Evolutionary conservation across 805 yeast genomes (phyloP), one percentile per base, ranked within the genome.

Genomic region (Barnettozyma sucrosica): DNA sequence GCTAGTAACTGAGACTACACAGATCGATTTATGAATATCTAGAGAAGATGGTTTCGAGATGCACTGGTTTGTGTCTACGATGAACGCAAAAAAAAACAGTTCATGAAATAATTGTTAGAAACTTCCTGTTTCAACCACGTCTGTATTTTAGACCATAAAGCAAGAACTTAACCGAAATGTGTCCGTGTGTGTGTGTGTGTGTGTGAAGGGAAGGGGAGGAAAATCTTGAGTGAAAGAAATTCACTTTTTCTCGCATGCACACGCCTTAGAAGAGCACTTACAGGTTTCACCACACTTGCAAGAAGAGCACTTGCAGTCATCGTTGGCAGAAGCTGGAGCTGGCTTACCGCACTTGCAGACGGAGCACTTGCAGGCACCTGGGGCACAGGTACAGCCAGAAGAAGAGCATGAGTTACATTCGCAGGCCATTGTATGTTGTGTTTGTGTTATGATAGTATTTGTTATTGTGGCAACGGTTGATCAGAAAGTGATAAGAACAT

Each of bases 371-470:
- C 50, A 47, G 21, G 43, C 21, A 18, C 38, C 41, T 38, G 50
- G 44, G 18, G 50, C 46, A 34, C 50, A 47, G 20, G 50, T 13
- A 23, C 50, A 47, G 11, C 41, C 46, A 16, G 46, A 39, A 9
- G 46, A 32, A n/a, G 50, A 43, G 18, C 47, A 47, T 7, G 46
- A 34, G 6, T 34, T 23, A 47, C 50, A 47, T 20, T 45, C 20
- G 24, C 46, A 47, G 23, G 44, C 44, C 43, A 41, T 41, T 41
- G 26, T 37, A 28, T 37, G 21, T 40, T 13, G 41, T 37, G 21
- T 40, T 18, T 8, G 18, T 33, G 39, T 23, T 28, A 13, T 39
- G 9, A 24, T 39, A 7, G 23, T 36, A 8, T 13, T 24, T 26
- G 36, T 13, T 33, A 3, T 18, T 23, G 36, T 16, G 23, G 8